Evolutionary conservation across 2,329 filamentous ascomycete genomes (phyloP), one percentile per base, ranked within the genome.

Genomic region (Aspergillus chevalieri): DNA sequence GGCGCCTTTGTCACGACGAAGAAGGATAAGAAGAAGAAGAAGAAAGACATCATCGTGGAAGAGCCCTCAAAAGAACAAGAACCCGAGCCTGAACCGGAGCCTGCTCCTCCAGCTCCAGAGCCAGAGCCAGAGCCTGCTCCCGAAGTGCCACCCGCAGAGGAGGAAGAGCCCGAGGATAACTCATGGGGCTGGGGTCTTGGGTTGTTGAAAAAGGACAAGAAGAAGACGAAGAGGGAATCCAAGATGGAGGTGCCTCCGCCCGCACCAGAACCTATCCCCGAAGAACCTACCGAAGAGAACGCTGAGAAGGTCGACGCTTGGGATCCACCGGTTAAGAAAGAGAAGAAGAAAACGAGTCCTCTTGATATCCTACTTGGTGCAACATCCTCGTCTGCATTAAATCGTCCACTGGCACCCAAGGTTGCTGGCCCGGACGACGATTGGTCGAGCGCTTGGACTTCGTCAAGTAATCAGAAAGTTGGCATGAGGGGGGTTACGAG

Each of bases 11-110:
- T 63, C 15, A 44, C 60, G 55, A 59, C 52, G 30, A 57, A 63
- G 38, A 79, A 71, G 53, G 74, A 75, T 46, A 65, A 71, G 41
- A 72, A 74, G 55, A 78, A 74, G 55, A 78, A 76, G 57, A 77
- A 76, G 49, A 65, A 64, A 57, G 74, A 74, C 53, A 53, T 12
- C 19, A 15, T 52, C 8, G 47, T 60, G 14, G 57, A 64, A 15
- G 58, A 64, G 36, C 43, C 46, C n/a, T 51, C 48, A 9, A 62
- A 60, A 39, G 58, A 57, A 44, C 49, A 48, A 34, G 49, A 51
- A 28, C 52, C 55, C 3, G 53, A 52, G 28, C 51, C 52, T 21
- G 53, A 28, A 15, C 47, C 44, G 5, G 39, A 47, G 17, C 45
- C 45, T 19, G 34, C 22, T 15, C 42, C 22, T 21, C 22, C 46